Percentiles rank a stretch among this genome's conserved stretches.
These are phyloP conservation scores for Podaxis pistillaris DNA, from an alignment of 768 basidiomycete species.

Conservation along the genomic window DNA sequence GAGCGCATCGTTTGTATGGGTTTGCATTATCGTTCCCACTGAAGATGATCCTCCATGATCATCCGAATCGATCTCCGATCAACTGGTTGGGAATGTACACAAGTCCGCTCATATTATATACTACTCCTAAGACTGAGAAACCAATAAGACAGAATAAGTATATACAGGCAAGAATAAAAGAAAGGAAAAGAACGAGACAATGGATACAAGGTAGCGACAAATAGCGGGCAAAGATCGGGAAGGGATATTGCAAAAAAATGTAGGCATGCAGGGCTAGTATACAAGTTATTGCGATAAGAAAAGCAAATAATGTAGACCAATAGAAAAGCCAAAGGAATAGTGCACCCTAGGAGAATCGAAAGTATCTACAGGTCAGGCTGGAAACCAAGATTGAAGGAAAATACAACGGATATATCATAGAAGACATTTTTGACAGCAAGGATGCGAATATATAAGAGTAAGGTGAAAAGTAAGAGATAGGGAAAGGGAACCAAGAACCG, in stretches of 20 bases:
- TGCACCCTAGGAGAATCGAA: not conserved
- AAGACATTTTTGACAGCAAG: constrained; percentile 11
- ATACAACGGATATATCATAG: constrained; percentile 13
- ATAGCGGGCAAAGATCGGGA: not conserved
- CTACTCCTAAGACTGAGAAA: constrained; percentile 7
- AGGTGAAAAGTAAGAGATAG: not conserved
- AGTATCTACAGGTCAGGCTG: constrained; percentile 8
- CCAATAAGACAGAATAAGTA: constrained; percentile 12
- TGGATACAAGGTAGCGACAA: constrained; percentile 1
- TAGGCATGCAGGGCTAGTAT: constrained; percentile 10
- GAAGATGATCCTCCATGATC: not conserved
- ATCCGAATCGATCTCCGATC: not conserved
- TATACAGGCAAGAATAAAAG: constrained; percentile 5
- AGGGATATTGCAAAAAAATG: constrained; percentile 2
- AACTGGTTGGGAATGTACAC: not conserved
- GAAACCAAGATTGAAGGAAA: not conserved
- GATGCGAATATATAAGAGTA: not conserved
- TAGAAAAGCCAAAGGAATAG: not conserved
- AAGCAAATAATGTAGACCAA: constrained; percentile 10
- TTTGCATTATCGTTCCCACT: not conserved
- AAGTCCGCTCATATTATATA: constrained; percentile 5
- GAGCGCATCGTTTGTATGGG: not conserved
- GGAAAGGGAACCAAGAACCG: constrained; percentile 1
- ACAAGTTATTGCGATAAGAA: constrained; percentile 13
- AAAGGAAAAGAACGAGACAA: not conserved